Evolutionary conservation across 164 flowering plant genomes (phyloP).

Genomic region (Aristolochia californica): DNA sequence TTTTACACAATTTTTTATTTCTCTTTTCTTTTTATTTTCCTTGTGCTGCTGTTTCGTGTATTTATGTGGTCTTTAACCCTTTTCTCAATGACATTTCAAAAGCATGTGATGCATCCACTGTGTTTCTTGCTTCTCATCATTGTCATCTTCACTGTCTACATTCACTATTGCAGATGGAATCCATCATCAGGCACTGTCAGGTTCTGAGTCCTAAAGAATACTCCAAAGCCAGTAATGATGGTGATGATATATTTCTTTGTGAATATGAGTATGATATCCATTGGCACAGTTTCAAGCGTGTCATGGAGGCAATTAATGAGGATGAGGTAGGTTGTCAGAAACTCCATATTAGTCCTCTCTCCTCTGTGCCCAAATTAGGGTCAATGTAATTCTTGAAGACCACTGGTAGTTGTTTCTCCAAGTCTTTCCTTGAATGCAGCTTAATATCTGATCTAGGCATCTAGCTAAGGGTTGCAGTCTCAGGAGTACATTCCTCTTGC

Average conservation of each 20-base stretch:
- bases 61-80: too few species aligned
- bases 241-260: conserved; percentile 89
- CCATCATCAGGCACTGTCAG: conserved; percentile 61
- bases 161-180: conserved; percentile 53
- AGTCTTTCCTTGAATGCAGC: too few species aligned
- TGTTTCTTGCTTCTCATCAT: neutral
- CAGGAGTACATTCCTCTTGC: too few species aligned
- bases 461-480: too few species aligned
- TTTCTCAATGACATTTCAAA: too few species aligned
- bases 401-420: neutral
- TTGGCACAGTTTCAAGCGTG: conserved; percentile 90
- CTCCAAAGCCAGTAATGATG: conserved; percentile 58
- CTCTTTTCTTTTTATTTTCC: too few species aligned
- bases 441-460: too few species aligned
- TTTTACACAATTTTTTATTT: too few species aligned
- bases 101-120: too few species aligned
- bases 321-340: conserved; percentile 39
- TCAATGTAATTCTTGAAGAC: neutral
- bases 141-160: neutral
- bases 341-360: neutral
- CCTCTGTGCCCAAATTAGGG: neutral
- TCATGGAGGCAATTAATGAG: conserved; percentile 50
- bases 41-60: too few species aligned
- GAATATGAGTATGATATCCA: conserved; percentile 86
- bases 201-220: conserved; percentile 76